Evolutionary conservation across 1,284 basidiomycete species (phyloP).

Genomic region (Pyrrhoderma noxium): DNA sequence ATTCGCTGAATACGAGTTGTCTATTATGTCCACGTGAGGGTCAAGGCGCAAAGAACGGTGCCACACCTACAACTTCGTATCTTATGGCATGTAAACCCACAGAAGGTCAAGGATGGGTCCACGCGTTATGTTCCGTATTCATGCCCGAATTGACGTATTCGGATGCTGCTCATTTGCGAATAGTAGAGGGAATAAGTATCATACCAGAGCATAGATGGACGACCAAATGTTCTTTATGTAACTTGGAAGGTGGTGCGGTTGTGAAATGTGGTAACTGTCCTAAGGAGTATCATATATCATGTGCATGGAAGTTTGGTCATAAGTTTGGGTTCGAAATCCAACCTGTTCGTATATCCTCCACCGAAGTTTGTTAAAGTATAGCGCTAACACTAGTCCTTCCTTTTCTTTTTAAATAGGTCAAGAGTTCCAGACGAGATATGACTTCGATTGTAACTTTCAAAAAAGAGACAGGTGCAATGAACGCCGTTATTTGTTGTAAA

Average conservation of each 20-base stretch:
- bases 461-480: slow-evolving; percentile 80
- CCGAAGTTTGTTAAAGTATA: slow-evolving; percentile 10
- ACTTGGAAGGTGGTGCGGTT: slow-evolving; percentile 67
- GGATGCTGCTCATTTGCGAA: slow-evolving; percentile 60
- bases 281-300: slow-evolving; percentile 79
- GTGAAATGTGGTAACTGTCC: slow-evolving; percentile 80
- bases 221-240: slow-evolving; percentile 61
- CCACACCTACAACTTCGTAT: slow-evolving; percentile 49
- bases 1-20: slow-evolving; percentile 66
- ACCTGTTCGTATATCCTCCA: slow-evolving; percentile 44
- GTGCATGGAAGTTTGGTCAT: slow-evolving; percentile 79
- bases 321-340: slow-evolving; percentile 89
- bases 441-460: slow-evolving; percentile 75
- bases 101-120: slow-evolving; percentile 90
- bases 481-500: slow-evolving; percentile 74
- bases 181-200: slow-evolving; percentile 83
- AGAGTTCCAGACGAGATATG: slow-evolving; percentile 61
- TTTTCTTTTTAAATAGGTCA: slow-evolving; percentile 42
- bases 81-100: slow-evolving; percentile 88
- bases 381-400: background rate
- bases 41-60: slow-evolving; percentile 31
- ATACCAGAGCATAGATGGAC: slow-evolving; percentile 61
- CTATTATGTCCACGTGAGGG: slow-evolving; percentile 59
- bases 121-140: slow-evolving; percentile 86
- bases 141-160: slow-evolving; percentile 78